A percentile compares a stretch with the other conserved stretches of the same genome.
Conservation (phyloP, 2,329 filamentous ascomycete genomes). For the Coniochaeta sp. region DNA sequence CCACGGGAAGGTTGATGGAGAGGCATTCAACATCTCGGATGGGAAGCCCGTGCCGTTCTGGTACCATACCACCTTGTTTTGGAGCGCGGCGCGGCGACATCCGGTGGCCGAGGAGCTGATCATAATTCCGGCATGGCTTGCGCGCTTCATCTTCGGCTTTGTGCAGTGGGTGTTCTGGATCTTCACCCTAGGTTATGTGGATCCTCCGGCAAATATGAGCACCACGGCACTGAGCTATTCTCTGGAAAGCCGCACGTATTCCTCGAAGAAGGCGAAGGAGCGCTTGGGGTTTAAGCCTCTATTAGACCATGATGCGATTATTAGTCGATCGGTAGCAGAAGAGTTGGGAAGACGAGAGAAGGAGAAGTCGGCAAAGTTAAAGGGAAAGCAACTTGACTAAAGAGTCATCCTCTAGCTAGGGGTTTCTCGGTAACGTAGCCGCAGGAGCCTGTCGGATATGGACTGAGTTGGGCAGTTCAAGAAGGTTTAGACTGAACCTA, state of each 20-base stretch:
- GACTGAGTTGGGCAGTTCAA: too few relatives aligned
- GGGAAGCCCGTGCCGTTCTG: conserved; percentile 21
- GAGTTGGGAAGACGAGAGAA: not conserved
- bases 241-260: not conserved
- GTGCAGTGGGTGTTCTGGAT: not conserved
- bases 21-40: conserved; percentile 28
- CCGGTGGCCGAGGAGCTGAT: not conserved
- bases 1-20: conserved; percentile 17
- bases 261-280: not conserved
- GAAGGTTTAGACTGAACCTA: too few relatives aligned
- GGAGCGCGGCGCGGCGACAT: conserved; percentile 11
- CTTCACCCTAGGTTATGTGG: not conserved
- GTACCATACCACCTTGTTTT: conserved; percentile 18
- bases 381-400: not conserved
- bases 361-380: not conserved
- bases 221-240: not conserved
- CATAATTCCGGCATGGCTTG: not conserved
- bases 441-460: too few relatives aligned
- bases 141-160: not conserved
- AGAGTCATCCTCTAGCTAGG: too few relatives aligned
- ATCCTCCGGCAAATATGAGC: not conserved
- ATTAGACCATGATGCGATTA: not conserved
- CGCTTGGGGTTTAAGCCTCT: not conserved
- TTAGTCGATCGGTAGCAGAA: not conserved
- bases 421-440: too few relatives aligned